phyloP scores from a whole-genome alignment of 306 rosid species.

The Sindora glabra region DNA sequence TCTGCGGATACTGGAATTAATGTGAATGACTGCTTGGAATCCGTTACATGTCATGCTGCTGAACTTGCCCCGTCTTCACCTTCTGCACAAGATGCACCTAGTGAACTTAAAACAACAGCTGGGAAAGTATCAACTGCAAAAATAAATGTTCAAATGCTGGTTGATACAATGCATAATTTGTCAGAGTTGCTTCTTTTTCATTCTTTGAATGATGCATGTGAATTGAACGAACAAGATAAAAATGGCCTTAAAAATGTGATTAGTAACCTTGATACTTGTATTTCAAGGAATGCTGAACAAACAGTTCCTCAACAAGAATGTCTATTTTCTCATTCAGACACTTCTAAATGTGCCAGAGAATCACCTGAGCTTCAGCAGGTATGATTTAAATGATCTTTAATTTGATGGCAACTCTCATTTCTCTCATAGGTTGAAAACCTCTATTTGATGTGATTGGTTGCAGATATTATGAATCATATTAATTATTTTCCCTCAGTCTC shows the following conservation, averaged over 20 bases:
- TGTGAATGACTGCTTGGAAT: constrained; percentile 14
- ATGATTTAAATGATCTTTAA: constrained; percentile 15
- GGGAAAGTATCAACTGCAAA: constrained; percentile 32
- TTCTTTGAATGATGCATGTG: constrained; percentile 32
- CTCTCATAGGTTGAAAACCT: not conserved
- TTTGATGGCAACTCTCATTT: not conserved
- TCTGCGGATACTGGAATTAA: no score
- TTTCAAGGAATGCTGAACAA: constrained; percentile 36
- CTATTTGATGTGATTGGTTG: not conserved
- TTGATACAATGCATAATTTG: constrained; percentile 44
- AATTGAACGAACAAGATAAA: constrained; percentile 40
- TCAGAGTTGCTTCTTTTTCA: constrained; percentile 63
- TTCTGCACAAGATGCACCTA: constrained; percentile 24
- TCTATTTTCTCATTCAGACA: constrained; percentile 23
- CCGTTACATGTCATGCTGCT: constrained; percentile 11
- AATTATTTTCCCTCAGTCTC: not conserved
- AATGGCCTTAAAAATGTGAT: constrained; percentile 42
- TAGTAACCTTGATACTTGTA: constrained; percentile 46
- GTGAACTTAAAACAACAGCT: constrained; percentile 20
- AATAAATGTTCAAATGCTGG: constrained; percentile 47
- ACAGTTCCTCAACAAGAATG: constrained; percentile 15
- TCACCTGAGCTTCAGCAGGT: constrained; percentile 39
- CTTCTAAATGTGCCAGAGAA: constrained; percentile 22
- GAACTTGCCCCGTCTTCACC: constrained; percentile 15
- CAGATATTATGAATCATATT: not conserved